phyloP scores from a whole-genome alignment of 208 protist species.

The Trypanosoma platydactyli region DNA sequence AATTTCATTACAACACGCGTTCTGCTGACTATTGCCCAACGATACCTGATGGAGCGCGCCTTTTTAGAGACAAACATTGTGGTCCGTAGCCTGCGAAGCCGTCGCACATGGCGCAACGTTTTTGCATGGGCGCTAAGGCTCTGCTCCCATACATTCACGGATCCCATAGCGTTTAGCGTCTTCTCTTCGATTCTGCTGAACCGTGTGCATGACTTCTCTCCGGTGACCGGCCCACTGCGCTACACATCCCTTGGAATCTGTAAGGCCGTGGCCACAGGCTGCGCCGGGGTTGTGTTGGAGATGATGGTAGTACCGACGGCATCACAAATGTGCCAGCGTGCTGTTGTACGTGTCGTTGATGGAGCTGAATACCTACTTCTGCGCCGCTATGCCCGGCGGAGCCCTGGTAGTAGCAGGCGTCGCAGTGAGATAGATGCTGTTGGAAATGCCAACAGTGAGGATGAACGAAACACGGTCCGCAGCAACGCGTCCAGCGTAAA shows the following conservation, averaged over 20 bases:
- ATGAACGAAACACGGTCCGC: neutral
- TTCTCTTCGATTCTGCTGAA: slow-evolving; percentile 53
- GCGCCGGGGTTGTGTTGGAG: slow-evolving; percentile 41
- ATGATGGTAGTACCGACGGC: slow-evolving; percentile 52
- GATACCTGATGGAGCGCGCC: slow-evolving; percentile 58
- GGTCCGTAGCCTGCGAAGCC: slow-evolving; percentile 68
- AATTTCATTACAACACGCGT: slow-evolving; percentile 48
- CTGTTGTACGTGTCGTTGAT: slow-evolving; percentile 61
- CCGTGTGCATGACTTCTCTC: slow-evolving; percentile 23
- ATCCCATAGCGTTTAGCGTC: slow-evolving; percentile 63
- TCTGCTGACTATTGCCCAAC: slow-evolving; percentile 32
- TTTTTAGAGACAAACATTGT: slow-evolving; percentile 74
- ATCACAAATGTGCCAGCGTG: slow-evolving; percentile 60
- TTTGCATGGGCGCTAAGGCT: slow-evolving; percentile 65
- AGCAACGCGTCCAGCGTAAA: slow-evolving; percentile 1
- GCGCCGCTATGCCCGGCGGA: slow-evolving; percentile 56
- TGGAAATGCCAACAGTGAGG: slow-evolving; percentile 13
- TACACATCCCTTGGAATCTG: slow-evolving; percentile 41
- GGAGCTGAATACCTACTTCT: slow-evolving; percentile 70
- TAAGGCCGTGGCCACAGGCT: slow-evolving; percentile 34
- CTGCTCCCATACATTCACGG: slow-evolving; percentile 59
- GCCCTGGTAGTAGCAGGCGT: slow-evolving; percentile 3
- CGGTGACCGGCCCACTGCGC: slow-evolving; percentile 28
- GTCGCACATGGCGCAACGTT: slow-evolving; percentile 38
- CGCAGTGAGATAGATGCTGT: neutral